Evolutionary conservation across 352 stramenopile genomes (phyloP).

Genomic region (Pythium insidiosum): DNA sequence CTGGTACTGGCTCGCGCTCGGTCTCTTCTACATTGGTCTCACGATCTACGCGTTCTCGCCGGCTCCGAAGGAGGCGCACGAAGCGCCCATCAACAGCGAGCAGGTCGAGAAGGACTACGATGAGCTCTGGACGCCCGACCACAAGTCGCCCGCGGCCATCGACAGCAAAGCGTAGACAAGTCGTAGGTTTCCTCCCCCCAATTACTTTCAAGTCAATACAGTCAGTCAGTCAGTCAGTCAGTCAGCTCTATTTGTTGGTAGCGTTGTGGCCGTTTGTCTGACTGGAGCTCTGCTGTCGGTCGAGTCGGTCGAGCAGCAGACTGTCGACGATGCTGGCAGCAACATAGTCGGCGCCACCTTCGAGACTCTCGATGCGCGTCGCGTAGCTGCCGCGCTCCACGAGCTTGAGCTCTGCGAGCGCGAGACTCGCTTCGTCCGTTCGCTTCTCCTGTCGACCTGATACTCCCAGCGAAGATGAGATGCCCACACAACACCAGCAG

Average conservation of each 20-base stretch:
- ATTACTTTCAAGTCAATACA: too few relatives aligned
- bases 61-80: conserved; percentile 15
- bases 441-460: conserved; percentile 7
- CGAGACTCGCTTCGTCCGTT: conserved; percentile 41
- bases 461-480: background rate
- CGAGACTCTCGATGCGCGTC: conserved; percentile 48
- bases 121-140: conserved; percentile 10
- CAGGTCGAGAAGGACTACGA: conserved; percentile 3
- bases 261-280: too few relatives aligned
- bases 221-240: too few relatives aligned
- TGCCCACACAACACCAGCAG: background rate
- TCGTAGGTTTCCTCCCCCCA: too few relatives aligned
- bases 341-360: conserved; percentile 77
- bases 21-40: conserved; percentile 47
- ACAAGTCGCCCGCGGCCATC: too few relatives aligned
- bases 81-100: background rate
- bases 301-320: conserved; percentile 34
- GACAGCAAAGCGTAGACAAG: too few relatives aligned
- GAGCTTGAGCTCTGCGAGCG: conserved; percentile 59
- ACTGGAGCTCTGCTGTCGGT: too few relatives aligned
- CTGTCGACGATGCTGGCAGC: conserved; percentile 74
- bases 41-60: conserved; percentile 35
- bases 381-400: conserved; percentile 38
- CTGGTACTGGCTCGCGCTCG: conserved; percentile 55
- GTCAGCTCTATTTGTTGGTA: too few relatives aligned